These are phyloP conservation scores for Rhizopogon sp. DNA, from an alignment of 768 basidiomycete genomes.

Conservation along the genomic window DNA sequence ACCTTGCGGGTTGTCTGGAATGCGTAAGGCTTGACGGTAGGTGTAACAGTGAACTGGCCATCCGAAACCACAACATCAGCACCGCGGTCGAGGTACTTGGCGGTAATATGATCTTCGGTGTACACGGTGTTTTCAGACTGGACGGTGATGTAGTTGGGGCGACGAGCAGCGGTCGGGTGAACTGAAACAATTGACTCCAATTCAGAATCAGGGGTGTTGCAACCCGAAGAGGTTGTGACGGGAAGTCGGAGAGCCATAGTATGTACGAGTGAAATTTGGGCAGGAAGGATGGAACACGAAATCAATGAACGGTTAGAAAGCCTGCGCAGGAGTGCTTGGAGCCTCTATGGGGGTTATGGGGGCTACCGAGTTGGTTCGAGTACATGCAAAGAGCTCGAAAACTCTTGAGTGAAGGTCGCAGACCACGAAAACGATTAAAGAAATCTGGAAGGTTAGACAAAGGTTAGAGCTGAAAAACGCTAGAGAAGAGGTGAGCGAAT, in stretches of 20 bases:
- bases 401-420: conserved; percentile 15
- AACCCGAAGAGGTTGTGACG: conserved; percentile 52
- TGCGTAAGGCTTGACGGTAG: conserved; percentile 77
- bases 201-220: conserved; percentile 66
- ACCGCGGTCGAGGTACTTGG: conserved; percentile 79
- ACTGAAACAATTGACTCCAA: conserved; percentile 67
- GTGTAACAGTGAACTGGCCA: conserved; percentile 75
- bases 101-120: conserved; percentile 75
- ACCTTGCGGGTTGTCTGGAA: conserved; percentile 88
- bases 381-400: conserved; percentile 72
- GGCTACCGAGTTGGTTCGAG: conserved; percentile 89
- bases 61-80: conserved; percentile 63
- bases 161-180: conserved; percentile 84
- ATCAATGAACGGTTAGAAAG: conserved; percentile 48
- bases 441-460: not conserved
- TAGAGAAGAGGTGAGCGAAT: not conserved
- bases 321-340: conserved; percentile 75
- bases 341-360: conserved; percentile 88
- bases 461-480: not conserved
- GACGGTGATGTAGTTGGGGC: conserved; percentile 71
- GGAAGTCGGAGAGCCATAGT: conserved; percentile 47
- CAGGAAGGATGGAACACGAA: conserved; percentile 19
- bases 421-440: not conserved
- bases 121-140: conserved; percentile 81
- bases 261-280: conserved; percentile 19